Evolutionary conservation across 1,284 basidiomycete genomes (phyloP).

Genomic region (Sporisorium iseilematis-ciliati): DNA sequence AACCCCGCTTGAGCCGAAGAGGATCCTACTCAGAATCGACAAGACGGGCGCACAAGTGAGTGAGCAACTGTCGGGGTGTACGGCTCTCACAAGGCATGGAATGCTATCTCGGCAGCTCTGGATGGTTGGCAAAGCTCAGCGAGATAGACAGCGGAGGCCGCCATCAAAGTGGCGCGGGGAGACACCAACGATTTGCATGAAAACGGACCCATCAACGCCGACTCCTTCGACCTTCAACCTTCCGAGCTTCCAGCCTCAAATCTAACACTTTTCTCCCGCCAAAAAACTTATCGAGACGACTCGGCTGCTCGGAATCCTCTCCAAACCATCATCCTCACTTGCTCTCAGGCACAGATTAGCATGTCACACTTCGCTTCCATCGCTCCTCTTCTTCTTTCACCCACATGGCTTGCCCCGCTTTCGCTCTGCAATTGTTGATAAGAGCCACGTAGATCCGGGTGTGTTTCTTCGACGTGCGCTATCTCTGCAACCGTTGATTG

Average conservation of each 20-base stretch:
- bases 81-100: no score
- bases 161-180: neutral
- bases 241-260: slow-evolving; percentile 28
- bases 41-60: neutral
- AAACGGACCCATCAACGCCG: slow-evolving; percentile 1
- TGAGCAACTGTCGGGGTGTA: no score
- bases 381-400: neutral
- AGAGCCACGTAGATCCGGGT: slow-evolving; percentile 24
- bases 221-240: slow-evolving; percentile 9
- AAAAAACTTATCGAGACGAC: slow-evolving; percentile 11
- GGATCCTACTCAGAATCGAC: neutral
- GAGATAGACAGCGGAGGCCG: no score
- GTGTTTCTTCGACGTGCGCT: slow-evolving; percentile 18
- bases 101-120: no score
- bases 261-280: slow-evolving; percentile 24
- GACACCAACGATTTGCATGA: neutral
- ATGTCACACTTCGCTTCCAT: slow-evolving; percentile 1
- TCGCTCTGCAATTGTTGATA: neutral
- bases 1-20: slow-evolving; percentile 1
- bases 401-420: slow-evolving; percentile 50
- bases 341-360: slow-evolving; percentile 8
- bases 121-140: no score
- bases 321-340: slow-evolving; percentile 19
- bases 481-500: slow-evolving; percentile 40
- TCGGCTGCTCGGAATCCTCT: slow-evolving; percentile 38